These are phyloP conservation scores for Tulasnella calospora DNA, from an alignment of 768 basidiomycete species.

Conservation along the genomic window DNA sequence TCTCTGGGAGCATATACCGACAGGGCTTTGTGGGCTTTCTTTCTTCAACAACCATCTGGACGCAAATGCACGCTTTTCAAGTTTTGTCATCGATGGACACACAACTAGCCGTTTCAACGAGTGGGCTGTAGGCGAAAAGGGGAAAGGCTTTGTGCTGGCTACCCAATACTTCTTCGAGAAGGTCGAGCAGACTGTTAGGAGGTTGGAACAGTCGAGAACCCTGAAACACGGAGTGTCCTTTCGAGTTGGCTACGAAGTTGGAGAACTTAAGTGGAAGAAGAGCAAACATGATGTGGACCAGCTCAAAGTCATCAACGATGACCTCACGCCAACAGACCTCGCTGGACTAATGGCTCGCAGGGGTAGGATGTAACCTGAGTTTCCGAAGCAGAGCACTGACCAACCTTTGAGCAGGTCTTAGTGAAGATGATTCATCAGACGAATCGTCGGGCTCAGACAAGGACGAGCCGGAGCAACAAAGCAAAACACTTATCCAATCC, in stretches of 20 bases:
- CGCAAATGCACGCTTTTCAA: conserved; percentile 8
- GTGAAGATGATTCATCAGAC: not conserved
- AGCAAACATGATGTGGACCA: conserved; percentile 7
- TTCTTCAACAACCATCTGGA: conserved; percentile 29
- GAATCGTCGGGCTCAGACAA: not conserved
- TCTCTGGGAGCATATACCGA: not conserved
- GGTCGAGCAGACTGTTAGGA: conserved; percentile 10
- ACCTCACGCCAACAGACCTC: not conserved
- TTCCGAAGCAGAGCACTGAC: not conserved
- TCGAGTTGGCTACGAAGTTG: conserved; percentile 29
- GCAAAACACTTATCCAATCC: not conserved
- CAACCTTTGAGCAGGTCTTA: not conserved
- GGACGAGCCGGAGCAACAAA: not conserved
- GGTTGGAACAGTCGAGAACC: conserved; percentile 3
- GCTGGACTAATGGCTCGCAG: not conserved
- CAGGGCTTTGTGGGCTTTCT: not conserved
- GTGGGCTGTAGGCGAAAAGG: conserved; percentile 31
- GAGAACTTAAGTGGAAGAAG: conserved; percentile 28
- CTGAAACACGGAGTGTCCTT: conserved; percentile 13
- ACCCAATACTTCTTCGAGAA: conserved; percentile 29
- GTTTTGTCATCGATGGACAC: conserved; percentile 31
- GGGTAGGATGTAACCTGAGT: not conserved
- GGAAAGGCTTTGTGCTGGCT: conserved; percentile 29
- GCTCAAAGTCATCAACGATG: not conserved
- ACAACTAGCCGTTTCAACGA: conserved; percentile 29